phyloP scores from a whole-genome alignment of 2,329 filamentous ascomycete genomes.

The Ploettnerulaceae sp. region DNA sequence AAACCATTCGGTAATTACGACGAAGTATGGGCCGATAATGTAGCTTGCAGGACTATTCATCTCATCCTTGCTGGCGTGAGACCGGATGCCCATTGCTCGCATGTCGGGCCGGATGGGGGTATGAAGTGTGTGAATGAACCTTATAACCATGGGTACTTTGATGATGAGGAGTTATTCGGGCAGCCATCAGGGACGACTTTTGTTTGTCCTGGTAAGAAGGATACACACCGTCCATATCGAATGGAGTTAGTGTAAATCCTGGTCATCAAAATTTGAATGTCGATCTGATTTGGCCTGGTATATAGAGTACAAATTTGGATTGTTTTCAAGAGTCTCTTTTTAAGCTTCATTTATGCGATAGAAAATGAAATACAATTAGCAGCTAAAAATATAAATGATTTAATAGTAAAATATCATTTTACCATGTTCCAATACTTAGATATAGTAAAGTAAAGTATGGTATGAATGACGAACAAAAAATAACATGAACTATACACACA shows the following conservation, averaged over 20 bases:
- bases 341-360: too few relatives aligned
- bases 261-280: too few relatives aligned
- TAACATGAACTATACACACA: too few relatives aligned
- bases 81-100: conserved; percentile 13
- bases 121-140: conserved; percentile 16
- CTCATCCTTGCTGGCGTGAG: conserved; percentile 32
- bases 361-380: too few relatives aligned
- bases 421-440: too few relatives aligned
- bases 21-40: conserved; percentile 41
- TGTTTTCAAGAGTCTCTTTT: too few relatives aligned
- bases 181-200: conserved; percentile 11
- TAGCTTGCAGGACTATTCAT: conserved; percentile 41
- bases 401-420: too few relatives aligned
- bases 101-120: conserved; percentile 17
- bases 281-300: too few relatives aligned
- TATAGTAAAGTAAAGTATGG: too few relatives aligned
- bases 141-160: conserved; percentile 16
- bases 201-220: conserved; percentile 28
- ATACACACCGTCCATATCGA: not conserved
- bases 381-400: too few relatives aligned
- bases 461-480: too few relatives aligned
- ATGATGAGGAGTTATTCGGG: conserved; percentile 15
- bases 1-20: conserved; percentile 40
- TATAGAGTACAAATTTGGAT: too few relatives aligned
- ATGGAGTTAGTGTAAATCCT: not conserved